Evolutionary conservation across 1,284 basidiomycete species (phyloP).

Genomic region (Chalciporus sp.): DNA sequence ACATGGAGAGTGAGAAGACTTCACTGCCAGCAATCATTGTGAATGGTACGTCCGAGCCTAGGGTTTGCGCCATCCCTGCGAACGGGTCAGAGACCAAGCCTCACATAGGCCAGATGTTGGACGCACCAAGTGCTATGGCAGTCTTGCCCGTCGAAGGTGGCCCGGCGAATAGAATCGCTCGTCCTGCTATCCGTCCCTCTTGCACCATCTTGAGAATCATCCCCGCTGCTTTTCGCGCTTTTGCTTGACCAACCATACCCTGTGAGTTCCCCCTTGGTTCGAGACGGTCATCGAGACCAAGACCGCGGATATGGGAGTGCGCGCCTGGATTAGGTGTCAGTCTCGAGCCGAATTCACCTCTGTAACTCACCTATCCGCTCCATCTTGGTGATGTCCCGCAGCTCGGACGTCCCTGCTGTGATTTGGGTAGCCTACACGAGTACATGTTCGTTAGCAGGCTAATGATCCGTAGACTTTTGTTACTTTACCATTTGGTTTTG

Average conservation of each 20-base stretch:
- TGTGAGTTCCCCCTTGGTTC: conserved; percentile 89
- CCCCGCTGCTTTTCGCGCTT: conserved; percentile 94
- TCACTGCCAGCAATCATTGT: conserved; percentile 97
- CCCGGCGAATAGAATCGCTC: conserved; percentile 94
- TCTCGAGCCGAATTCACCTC: conserved; percentile 2
- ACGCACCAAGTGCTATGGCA: conserved; percentile 88
- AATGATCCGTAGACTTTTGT: not conserved
- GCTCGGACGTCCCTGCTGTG: conserved; percentile 69
- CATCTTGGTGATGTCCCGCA: conserved; percentile 93
- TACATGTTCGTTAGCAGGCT: conserved; percentile 15
- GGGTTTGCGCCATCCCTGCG: conserved; percentile 92
- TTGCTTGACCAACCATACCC: conserved; percentile 96
- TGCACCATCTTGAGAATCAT: conserved; percentile 99
- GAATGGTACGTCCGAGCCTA: conserved; percentile 94
- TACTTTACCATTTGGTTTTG: conserved; percentile 25
- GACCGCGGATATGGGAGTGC: conserved; percentile 96
- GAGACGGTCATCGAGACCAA: conserved; percentile 90
- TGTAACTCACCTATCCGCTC: conserved; percentile 82
- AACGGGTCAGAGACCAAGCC: not conserved
- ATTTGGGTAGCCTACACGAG: conserved; percentile 63
- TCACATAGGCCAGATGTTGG: not conserved
- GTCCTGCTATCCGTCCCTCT: conserved; percentile 91
- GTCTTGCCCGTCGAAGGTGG: conserved; percentile 98
- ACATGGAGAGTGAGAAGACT: conserved; percentile 97
- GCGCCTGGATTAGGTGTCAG: conserved; percentile 57